Evolutionary conservation across 305 asterid genomes (phyloP), one percentile per base, ranked within the genome.

Genomic region (Fraxinus baroniana): DNA sequence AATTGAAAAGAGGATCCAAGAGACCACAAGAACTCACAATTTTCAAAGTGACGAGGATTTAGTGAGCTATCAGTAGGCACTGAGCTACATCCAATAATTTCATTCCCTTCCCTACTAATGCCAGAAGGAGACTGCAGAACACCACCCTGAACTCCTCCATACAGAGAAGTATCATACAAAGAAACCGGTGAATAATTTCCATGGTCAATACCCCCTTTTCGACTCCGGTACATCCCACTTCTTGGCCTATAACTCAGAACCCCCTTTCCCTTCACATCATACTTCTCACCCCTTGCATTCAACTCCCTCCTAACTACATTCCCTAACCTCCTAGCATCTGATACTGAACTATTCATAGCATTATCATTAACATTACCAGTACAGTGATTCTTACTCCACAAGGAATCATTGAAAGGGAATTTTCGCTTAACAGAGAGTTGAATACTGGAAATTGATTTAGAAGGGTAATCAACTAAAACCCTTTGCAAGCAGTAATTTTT

Each of bases 251-350:
- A 86, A 79, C 84, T 85, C 84, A 81, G 46, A 3, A 85, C 85
- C 83, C 90, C 89, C 84, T 94, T 95, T 68, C 95, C 96, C 91
- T 92, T 94, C 82, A 89, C 57, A 89, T 89, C 93, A 88, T 88
- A 84, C 87, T 86, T 85, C 74, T 87, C 93, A 9, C 76, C 82
- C 78, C 81, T 78, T 7, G 70, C 77, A 87, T 82, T 79, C 33
- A 83, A 49, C 28, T 83, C 85, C 83, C 81, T 76, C 78, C 88
- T 62, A 78, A 55, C 78, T 84, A 81, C 64, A 82, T 79, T 89
- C 6, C 60, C 39, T 2, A 89, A 76, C 71, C 55, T 85, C 79
- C 88, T 85, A n/a, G 83, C 87, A 86, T 88, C 91, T 3, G 93
- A 91, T 28, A 87, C 83, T 12, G 92, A 87, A 80, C 91, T 2